A percentile compares a stretch with the other conserved stretches of the same genome.
These are phyloP conservation scores for Solanum bulbocastanum DNA, from an alignment of 257 asterid genomes.

Conservation along the genomic window DNA sequence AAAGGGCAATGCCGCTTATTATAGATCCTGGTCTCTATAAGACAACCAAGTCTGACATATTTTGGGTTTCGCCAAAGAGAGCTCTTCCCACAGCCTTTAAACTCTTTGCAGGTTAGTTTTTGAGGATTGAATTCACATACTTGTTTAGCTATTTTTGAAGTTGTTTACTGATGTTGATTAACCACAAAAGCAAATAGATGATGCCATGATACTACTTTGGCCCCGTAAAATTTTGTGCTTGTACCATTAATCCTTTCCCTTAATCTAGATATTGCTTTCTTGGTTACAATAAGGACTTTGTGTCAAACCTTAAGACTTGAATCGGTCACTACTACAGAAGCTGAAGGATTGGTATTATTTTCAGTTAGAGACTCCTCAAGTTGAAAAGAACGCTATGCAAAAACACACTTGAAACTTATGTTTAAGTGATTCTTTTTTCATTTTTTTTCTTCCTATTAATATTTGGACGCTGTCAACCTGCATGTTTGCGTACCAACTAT, in stretches of 20 bases:
- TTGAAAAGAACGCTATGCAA: neutral
- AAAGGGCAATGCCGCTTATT: slow-evolving; percentile 42
- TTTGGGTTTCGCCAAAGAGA: slow-evolving; percentile 29
- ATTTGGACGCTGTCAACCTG: neutral
- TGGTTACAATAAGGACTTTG: neutral
- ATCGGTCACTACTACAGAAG: neutral
- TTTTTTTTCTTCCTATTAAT: neutral
- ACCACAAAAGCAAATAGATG: neutral
- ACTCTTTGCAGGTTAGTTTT: slow-evolving; percentile 75
- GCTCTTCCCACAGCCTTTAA: slow-evolving; percentile 38
- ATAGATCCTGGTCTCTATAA: slow-evolving; percentile 45
- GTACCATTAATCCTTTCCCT: neutral
- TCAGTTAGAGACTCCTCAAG: neutral
- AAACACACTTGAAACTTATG: neutral
- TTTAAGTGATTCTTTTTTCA: neutral
- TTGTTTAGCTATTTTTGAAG: neutral
- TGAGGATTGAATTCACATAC: neutral
- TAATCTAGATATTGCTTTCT: neutral
- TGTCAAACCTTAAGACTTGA: neutral
- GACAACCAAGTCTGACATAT: slow-evolving; percentile 27
- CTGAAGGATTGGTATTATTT: neutral
- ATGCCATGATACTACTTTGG: neutral
- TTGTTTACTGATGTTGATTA: neutral
- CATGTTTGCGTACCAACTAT: neutral
- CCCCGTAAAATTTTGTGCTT: neutral